Percentiles rank a stretch among this genome's conserved stretches.
Evolutionary conservation across 1,284 basidiomycete species (phyloP).

Genomic region (Uromyces viciae-fabae): DNA sequence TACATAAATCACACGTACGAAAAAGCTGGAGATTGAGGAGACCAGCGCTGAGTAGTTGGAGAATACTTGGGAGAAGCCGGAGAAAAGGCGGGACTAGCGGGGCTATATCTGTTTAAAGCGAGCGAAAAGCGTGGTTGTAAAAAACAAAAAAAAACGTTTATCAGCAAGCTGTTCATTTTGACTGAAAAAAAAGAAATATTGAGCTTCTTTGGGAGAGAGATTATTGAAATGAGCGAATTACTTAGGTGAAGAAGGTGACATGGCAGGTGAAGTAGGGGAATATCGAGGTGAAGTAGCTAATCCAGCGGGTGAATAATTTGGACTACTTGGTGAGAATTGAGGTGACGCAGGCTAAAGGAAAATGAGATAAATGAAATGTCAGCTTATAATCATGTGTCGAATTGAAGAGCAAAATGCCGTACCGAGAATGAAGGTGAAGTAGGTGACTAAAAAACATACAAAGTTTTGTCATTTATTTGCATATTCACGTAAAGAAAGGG

Average conservation of each 20-base stretch:
- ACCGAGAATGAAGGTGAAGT: slow-evolving; percentile 46
- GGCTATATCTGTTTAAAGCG: slow-evolving; percentile 28
- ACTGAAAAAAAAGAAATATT: slow-evolving; percentile 48
- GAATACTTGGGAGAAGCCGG: slow-evolving; percentile 46
- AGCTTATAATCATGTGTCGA: neutral
- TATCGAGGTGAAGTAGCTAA: slow-evolving; percentile 60
- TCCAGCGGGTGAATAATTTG: slow-evolving; percentile 49
- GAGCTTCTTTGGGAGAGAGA: neutral
- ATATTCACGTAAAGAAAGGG: neutral
- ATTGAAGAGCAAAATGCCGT: neutral
- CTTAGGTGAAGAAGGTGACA: slow-evolving; percentile 55
- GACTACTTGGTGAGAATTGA: slow-evolving; percentile 51
- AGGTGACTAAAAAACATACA: slow-evolving; percentile 28
- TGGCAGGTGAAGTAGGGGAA: slow-evolving; percentile 70
- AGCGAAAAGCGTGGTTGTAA: neutral
- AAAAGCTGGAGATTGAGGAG: slow-evolving; percentile 45
- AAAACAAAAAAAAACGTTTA: slow-evolving; percentile 69
- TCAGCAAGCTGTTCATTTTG: slow-evolving; percentile 56
- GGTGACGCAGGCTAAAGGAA: slow-evolving; percentile 40
- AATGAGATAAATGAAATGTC: neutral
- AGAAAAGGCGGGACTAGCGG: slow-evolving; percentile 44
- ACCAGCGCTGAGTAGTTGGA: slow-evolving; percentile 43
- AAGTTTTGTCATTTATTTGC: neutral
- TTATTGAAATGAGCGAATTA: too few species aligned
- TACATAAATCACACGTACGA: slow-evolving; percentile 16